These are phyloP conservation scores for Fibroporia radiculosa DNA, from an alignment of 768 basidiomycete genomes.

Conservation along the genomic window DNA sequence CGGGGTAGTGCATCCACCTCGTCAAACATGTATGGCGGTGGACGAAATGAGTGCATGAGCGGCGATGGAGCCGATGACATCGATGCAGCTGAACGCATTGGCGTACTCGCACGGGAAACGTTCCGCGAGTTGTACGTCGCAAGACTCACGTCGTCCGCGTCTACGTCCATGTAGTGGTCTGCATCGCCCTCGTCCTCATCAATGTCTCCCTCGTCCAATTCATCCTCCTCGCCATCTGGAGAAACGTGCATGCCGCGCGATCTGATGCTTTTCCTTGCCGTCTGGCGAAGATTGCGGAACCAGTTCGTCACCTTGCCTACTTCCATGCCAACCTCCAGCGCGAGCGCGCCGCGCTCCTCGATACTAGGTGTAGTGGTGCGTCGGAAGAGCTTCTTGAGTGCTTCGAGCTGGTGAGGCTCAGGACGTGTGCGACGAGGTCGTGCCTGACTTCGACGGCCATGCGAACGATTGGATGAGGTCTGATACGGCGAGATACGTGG, in stretches of 20 bases:
- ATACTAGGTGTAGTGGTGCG: constrained; percentile 71
- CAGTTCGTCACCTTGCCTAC: constrained; percentile 82
- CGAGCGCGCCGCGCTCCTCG: constrained; percentile 69
- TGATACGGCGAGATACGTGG: constrained; percentile 22
- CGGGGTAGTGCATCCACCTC: not conserved
- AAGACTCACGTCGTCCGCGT: constrained; percentile 23
- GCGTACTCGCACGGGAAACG: constrained; percentile 18
- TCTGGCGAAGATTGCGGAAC: constrained; percentile 81
- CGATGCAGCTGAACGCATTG: constrained; percentile 3
- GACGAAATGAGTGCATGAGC: not conserved
- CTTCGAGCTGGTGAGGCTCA: constrained; percentile 70
- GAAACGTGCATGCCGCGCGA: constrained; percentile 22
- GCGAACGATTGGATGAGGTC: constrained; percentile 5
- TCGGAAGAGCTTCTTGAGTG: constrained; percentile 59
- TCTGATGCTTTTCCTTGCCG: constrained; percentile 63
- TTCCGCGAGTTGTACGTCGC: constrained; percentile 14
- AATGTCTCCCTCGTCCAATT: constrained; percentile 25
- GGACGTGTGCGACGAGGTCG: constrained; percentile 71
- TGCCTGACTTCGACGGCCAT: constrained; percentile 2
- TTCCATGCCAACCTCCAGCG: constrained; percentile 79
- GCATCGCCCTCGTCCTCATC: constrained; percentile 30
- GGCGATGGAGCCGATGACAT: not conserved
- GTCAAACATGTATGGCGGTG: constrained; percentile 1
- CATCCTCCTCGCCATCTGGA: constrained; percentile 34
- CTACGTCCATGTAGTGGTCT: constrained; percentile 24